Evolutionary conservation across 257 asterid genomes (phyloP), one percentile per base, ranked within the genome.

Genomic region (Solanum ahanhuiri): DNA sequence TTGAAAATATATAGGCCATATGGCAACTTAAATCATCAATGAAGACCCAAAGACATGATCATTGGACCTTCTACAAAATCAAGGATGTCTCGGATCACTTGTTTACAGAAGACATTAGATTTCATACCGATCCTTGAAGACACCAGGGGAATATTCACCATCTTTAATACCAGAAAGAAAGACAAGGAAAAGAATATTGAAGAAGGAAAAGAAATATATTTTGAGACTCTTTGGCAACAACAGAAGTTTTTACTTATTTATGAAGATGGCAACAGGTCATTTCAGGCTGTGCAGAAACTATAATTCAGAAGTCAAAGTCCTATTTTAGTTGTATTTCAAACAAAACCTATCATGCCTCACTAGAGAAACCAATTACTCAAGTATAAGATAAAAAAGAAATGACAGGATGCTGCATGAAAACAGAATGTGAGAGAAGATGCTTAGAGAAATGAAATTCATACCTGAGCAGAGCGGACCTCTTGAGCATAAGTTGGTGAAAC

Each of bases 401-500:
- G 39, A 82, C 81, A 12, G 79, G 48, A 11, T 48, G 69, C 69
- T 25, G 76, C 48, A 76, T 14, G 67, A 17, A 48, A 51, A 81
- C 84, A 81, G 84, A 79, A 81, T 51, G 39, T 45, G 66, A 79
- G 83, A 45, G 64, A 43, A 43, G 67, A 63, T 81, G 84, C 67
- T 31, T 9, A 86, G 9, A 18, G 67, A 73, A 70, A 82, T 45
- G 79, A 76, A 71, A 73, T 83, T 67, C 92, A 76, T 93, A 96
- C 99, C 99, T 95, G 94, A 41, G 92, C 87, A 85, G 93, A 88
- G 86, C 92, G 96, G 86, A 94, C 98, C 91, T 96, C 99, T 90
- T 92, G 97, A 81, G 99, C 97, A 90, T 96, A 96, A 88, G 99
- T 93, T 85, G 98, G 98, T 88, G 99, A 96, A 92, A 96, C 99